phyloP scores from a whole-genome alignment of 441 rosid genomes.

The Hypseocharis bilobata region DNA sequence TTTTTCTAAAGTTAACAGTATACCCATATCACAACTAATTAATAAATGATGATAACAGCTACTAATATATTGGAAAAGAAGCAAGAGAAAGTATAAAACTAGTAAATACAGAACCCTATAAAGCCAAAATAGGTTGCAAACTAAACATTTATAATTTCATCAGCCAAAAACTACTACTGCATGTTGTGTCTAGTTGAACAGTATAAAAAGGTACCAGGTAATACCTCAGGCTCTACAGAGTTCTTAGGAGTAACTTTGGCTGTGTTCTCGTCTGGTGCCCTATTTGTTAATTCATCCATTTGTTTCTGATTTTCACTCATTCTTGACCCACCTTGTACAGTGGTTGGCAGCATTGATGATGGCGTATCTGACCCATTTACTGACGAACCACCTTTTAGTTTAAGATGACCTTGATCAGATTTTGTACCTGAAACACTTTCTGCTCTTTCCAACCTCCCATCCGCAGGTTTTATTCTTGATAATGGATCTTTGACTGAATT shows the following conservation, averaged over 20 bases:
- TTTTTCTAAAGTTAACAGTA: too few species aligned
- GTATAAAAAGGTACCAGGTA: background rate
- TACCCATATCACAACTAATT: too few species aligned
- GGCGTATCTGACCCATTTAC: constrained; percentile 50
- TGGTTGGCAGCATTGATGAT: constrained; percentile 28
- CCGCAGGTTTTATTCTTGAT: constrained; percentile 50
- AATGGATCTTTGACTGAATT: constrained; percentile 52
- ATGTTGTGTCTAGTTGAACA: background rate
- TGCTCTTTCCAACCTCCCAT: constrained; percentile 60
- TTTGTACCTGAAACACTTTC: constrained; percentile 41
- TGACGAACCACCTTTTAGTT: constrained; percentile 48
- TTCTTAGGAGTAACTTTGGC: constrained; percentile 43
- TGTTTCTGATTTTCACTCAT: constrained; percentile 47
- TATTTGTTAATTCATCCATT: constrained; percentile 41
- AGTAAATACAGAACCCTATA: too few species aligned
- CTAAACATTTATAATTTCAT: background rate
- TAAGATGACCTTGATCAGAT: constrained; percentile 55
- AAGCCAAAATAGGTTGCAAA: background rate
- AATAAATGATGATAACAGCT: too few species aligned
- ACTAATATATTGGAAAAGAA: too few species aligned
- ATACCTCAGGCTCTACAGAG: constrained; percentile 59
- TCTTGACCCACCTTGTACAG: constrained; percentile 38
- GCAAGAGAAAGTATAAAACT: too few species aligned
- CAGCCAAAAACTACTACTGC: too few species aligned
- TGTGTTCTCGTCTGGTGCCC: constrained; percentile 40